Percentiles rank a stretch among this genome's conserved stretches.
These are phyloP conservation scores for Aspergillus caelatus DNA, from an alignment of 2,329 filamentous ascomycete genomes.

Conservation along the genomic window DNA sequence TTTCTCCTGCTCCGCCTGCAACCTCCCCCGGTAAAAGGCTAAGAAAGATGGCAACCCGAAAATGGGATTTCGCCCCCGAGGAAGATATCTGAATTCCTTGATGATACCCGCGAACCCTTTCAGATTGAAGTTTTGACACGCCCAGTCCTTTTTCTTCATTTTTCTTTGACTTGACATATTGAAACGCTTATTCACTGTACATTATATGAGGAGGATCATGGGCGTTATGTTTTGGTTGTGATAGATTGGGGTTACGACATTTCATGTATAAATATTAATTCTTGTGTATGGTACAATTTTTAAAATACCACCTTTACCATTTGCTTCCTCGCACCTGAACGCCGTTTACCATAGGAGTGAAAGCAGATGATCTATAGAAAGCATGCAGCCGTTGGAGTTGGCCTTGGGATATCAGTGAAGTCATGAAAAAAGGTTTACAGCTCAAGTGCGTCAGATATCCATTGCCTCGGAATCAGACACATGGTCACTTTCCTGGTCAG, in stretches of 20 bases:
- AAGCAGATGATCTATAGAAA: neutral
- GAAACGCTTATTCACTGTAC: neutral
- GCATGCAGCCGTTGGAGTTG: neutral
- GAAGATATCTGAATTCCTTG: slow-evolving; percentile 33
- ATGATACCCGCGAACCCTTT: neutral
- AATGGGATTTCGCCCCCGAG: slow-evolving; percentile 51
- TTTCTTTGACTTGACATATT: neutral
- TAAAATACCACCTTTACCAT: neutral
- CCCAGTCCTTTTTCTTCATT: neutral
- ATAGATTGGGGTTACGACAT: neutral
- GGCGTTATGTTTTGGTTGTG: neutral
- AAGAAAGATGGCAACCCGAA: slow-evolving; percentile 50
- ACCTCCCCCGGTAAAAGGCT: slow-evolving; percentile 41
- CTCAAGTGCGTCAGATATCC: neutral
- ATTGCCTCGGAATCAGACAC: slow-evolving; percentile 17
- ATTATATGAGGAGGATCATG: neutral
- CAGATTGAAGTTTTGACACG: neutral
- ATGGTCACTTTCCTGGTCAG: slow-evolving; percentile 22
- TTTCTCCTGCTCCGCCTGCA: slow-evolving; percentile 28
- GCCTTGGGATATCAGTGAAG: neutral
- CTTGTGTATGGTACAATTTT: neutral
- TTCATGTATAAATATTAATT: slow-evolving; percentile 2
- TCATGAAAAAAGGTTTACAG: neutral
- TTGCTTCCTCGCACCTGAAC: neutral
- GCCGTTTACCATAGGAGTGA: neutral